phyloP scores from a whole-genome alignment of 306 rosid species.

The Cucurbita ficifolia region DNA sequence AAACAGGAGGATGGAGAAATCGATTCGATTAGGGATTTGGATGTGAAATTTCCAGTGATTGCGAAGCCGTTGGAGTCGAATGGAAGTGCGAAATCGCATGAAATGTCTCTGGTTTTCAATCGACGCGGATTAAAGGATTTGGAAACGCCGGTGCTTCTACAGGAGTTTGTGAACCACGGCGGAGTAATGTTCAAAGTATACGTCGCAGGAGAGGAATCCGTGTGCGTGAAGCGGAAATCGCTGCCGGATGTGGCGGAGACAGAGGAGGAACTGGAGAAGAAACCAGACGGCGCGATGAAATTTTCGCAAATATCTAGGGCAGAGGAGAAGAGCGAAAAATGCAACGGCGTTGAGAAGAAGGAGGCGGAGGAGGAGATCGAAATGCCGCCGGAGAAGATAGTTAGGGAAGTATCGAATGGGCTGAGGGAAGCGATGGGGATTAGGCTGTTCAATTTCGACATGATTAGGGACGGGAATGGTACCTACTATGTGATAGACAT shows the following conservation, averaged over 20 bases:
- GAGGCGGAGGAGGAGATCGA: conserved; percentile 31
- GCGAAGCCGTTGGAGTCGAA: conserved; percentile 75
- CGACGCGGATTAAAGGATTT: conserved; percentile 45
- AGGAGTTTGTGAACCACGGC: conserved; percentile 85
- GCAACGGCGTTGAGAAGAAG: not conserved
- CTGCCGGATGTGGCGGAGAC: conserved; percentile 68
- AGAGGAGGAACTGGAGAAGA: conserved; percentile 16
- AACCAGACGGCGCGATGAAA: conserved; percentile 38
- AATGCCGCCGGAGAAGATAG: conserved; percentile 60
- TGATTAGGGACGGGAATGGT: conserved; percentile 54
- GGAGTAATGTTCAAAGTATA: conserved; percentile 86
- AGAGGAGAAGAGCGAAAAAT: conserved; percentile 5
- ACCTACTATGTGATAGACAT: conserved; percentile 66
- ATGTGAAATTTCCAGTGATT: conserved; percentile 52
- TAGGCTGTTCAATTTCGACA: conserved; percentile 74
- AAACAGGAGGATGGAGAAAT: not conserved
- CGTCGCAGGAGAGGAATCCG: conserved; percentile 52
- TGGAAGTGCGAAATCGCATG: conserved; percentile 80
- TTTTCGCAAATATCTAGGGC: conserved; percentile 78
- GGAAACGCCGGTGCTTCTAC: conserved; percentile 66
- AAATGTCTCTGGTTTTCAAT: conserved; percentile 64
- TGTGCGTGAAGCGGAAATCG: conserved; percentile 77
- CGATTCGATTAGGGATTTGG: conserved; percentile 8
- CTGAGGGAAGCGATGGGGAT: conserved; percentile 39
- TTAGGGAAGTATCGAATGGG: conserved; percentile 50